Base-by-base conservation (phyloP, 2,329 filamentous ascomycete genomes). In the Lasiodiplodia sp. region DNA sequence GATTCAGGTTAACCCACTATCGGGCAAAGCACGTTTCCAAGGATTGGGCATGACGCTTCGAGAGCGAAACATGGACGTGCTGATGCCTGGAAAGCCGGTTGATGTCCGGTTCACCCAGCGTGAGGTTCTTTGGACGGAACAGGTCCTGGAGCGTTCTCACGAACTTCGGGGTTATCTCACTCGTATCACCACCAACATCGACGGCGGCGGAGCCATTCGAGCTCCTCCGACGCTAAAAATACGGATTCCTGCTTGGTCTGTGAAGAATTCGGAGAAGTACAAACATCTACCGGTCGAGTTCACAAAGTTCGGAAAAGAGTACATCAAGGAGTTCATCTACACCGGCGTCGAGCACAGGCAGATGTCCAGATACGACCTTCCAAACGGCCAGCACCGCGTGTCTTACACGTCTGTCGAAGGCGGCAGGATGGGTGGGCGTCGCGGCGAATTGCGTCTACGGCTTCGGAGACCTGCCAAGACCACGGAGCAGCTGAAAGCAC, bases 301-400 rank as follows among this genome's bases (percentile, higher is more conserved):
- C 10, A 62, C 66, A 16, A 31, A 60, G 8, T 57, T 58, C 0
- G 62, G 72, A 51, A 62, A 64, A 10, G 68, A 70, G 16, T 53
- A 55, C 10, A 63, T 64, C 5, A 69, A 76, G 28, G 73, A 70
- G 11, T 80, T 76, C 40, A 66, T 77, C 52, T 78, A 78, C 67
- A 72, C 73, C 1, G 75, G 74, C 21, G 71, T 79, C 3, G 72
- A 73, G 47, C 75, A 78, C 56, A 70, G 72, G 3, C 76, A 80
- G 60, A 71, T 68, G 23, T 70, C 76, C 25, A 64, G 37, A 4
- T 73, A 73, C 1, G 56, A 62, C 4, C 66, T 75, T 23, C 37
- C 49, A 11, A 52, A 55, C 12, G 52, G 72, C 5, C 70, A 69
- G 8, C 69, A 67, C 28, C 18, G 25, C 74, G 23, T 68, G 70